phyloP scores from a whole-genome alignment of 768 basidiomycete genomes.

The Trametopsis cervina region DNA sequence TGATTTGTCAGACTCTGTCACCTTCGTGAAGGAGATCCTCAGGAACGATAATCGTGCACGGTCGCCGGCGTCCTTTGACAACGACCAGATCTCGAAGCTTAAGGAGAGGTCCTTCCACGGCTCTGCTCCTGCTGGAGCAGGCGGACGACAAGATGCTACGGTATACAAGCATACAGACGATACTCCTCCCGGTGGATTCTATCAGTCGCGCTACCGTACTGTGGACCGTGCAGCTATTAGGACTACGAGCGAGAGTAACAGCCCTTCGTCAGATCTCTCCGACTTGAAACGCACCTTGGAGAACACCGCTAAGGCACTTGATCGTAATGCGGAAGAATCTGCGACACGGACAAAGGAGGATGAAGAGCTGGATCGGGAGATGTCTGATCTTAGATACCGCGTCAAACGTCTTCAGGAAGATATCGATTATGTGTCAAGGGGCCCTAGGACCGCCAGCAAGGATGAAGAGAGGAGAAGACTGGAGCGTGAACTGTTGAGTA shows the following conservation, averaged over 20 bases:
- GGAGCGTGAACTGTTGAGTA: constrained; percentile 77
- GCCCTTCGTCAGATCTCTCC: constrained; percentile 58
- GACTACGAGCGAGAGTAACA: constrained; percentile 60
- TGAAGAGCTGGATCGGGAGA: constrained; percentile 85
- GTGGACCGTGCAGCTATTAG: constrained; percentile 80
- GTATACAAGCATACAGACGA: constrained; percentile 81
- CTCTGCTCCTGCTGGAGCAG: constrained; percentile 43
- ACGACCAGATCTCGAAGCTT: constrained; percentile 46
- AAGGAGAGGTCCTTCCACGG: constrained; percentile 69
- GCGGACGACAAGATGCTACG: constrained; percentile 77
- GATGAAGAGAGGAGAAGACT: constrained; percentile 83
- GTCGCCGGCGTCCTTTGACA: constrained; percentile 46
- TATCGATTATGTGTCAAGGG: constrained; percentile 77
- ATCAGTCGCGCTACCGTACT: constrained; percentile 77
- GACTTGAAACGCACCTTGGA: constrained; percentile 82
- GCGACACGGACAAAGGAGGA: constrained; percentile 67
- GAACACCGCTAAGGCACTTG: constrained; percentile 75
- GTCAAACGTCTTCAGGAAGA: constrained; percentile 88
- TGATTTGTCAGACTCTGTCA: constrained; percentile 84
- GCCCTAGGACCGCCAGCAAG: constrained; percentile 61
- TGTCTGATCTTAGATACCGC: constrained; percentile 78
- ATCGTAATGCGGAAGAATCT: constrained; percentile 60
- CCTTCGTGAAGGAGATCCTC: constrained; percentile 82
- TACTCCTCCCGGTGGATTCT: constrained; percentile 55
- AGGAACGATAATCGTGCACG: constrained; percentile 78